phyloP scores from a whole-genome alignment of 345 rosid genomes.

The Salix dunnii region DNA sequence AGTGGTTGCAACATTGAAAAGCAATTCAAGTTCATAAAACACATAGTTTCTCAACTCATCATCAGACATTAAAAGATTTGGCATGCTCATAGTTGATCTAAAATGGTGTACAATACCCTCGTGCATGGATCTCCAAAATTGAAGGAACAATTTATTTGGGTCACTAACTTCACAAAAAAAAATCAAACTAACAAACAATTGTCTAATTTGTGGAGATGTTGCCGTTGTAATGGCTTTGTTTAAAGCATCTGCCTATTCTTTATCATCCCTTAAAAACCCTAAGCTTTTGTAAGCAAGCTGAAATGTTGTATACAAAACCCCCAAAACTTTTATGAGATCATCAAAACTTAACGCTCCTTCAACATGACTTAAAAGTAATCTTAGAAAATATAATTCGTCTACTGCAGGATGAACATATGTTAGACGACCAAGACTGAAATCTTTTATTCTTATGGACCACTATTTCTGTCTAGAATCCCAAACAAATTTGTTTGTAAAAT shows the following conservation, averaged over 20 bases:
- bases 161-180: background rate
- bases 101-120: background rate
- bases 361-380: background rate
- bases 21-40: background rate
- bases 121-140: background rate
- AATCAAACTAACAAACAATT: background rate
- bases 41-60: too few relatives aligned
- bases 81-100: too few relatives aligned
- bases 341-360: background rate
- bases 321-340: background rate
- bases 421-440: background rate
- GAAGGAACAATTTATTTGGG: background rate
- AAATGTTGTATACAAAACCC: background rate
- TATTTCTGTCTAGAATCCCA: background rate
- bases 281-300: background rate
- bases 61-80: too few relatives aligned
- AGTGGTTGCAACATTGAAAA: background rate
- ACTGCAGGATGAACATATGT: background rate
- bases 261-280: background rate
- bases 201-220: background rate
- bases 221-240: background rate
- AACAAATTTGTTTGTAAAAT: too few relatives aligned
- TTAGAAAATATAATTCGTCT: background rate
- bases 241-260: background rate
- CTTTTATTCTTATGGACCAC: background rate